Evolutionary conservation across 257 asterid genomes (phyloP).

Genomic region (Lantana camara): DNA sequence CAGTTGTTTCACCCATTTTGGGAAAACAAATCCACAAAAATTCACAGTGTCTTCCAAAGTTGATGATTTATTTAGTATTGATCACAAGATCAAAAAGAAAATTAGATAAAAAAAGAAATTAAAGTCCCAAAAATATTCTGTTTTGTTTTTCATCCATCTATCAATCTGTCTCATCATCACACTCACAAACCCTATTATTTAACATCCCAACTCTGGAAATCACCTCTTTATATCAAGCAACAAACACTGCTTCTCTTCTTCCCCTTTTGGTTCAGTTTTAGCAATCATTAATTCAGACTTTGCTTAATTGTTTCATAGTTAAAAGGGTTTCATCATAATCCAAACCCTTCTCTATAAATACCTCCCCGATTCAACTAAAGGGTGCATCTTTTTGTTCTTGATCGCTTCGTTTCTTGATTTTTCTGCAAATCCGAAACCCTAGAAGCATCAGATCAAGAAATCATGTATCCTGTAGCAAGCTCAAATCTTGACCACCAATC

Average conservation of each 20-base stretch:
- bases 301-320: conserved; percentile 16
- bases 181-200: conserved; percentile 23
- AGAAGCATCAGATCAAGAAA: background rate
- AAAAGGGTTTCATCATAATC: conserved; percentile 24
- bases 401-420: background rate
- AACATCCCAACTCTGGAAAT: conserved; percentile 40
- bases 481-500: background rate
- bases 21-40: conserved; percentile 42
- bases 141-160: conserved; percentile 32
- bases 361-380: background rate
- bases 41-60: conserved; percentile 21
- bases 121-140: conserved; percentile 12
- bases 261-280: conserved; percentile 29
- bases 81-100: conserved; percentile 7
- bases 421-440: conserved; percentile 32
- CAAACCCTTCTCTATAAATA: conserved; percentile 23
- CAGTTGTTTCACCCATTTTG: conserved; percentile 50
- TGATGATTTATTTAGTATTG: background rate
- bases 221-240: conserved; percentile 54
- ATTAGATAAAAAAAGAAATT: background rate
- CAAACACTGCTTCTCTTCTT: conserved; percentile 29
- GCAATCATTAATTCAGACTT: conserved; percentile 13
- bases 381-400: background rate
- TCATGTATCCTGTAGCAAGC: background rate
- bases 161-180: conserved; percentile 41